phyloP scores from a whole-genome alignment of 129 eudicot species.

The Flaveria brownii region DNA sequence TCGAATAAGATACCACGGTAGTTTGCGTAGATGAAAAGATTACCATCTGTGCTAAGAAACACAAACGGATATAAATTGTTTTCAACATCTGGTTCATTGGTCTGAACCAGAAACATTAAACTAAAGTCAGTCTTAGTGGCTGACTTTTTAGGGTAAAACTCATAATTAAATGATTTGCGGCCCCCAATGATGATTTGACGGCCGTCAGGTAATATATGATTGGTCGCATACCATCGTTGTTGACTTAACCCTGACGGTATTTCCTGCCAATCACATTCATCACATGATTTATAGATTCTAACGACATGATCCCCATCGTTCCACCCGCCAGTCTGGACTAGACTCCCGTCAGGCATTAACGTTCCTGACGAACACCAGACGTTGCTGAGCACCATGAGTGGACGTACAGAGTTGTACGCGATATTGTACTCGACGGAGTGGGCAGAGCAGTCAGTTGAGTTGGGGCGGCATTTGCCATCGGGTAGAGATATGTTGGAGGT shows the following conservation, averaged over 20 bases:
- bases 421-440: slow-evolving; percentile 81
- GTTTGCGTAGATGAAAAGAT: slow-evolving; percentile 74
- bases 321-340: slow-evolving; percentile 78
- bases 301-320: slow-evolving; percentile 63
- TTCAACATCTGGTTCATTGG: slow-evolving; percentile 54
- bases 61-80: slow-evolving; percentile 87
- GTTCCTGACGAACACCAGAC: slow-evolving; percentile 91
- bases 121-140: slow-evolving; percentile 16
- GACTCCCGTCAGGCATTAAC: slow-evolving; percentile 54
- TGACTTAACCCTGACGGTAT: slow-evolving; percentile 31
- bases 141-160: slow-evolving; percentile 61
- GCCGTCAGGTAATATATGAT: slow-evolving; percentile 75
- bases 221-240: slow-evolving; percentile 78
- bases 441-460: slow-evolving; percentile 69
- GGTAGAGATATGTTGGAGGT: slow-evolving; percentile 73
- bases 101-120: slow-evolving; percentile 53
- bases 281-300: slow-evolving; percentile 50
- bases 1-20: slow-evolving; percentile 64
- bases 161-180: slow-evolving; percentile 59
- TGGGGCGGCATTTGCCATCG: slow-evolving; percentile 47
- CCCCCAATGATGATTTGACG: slow-evolving; percentile 75
- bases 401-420: slow-evolving; percentile 55
- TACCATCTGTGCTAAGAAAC: slow-evolving; percentile 64
- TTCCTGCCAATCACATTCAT: slow-evolving; percentile 71
- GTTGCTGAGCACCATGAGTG: slow-evolving; percentile 63